Evolutionary conservation across 176 grass and related monocot species (phyloP).

Genomic region (Neostapfia colusana): DNA sequence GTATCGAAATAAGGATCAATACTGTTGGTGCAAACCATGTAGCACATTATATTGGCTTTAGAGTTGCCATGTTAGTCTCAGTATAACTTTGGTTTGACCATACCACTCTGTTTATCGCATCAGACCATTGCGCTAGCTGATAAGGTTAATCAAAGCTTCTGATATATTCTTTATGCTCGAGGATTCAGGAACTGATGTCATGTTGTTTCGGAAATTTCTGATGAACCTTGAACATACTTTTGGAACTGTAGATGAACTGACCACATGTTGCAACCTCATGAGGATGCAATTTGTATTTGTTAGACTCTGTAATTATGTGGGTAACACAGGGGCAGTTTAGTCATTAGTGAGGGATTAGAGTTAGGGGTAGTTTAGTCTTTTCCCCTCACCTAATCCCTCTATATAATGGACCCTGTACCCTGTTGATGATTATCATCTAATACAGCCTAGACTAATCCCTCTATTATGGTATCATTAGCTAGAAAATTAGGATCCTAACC

Average conservation of each 20-base stretch:
- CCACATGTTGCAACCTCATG: conserved; percentile 2
- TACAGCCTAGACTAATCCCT: too few species aligned
- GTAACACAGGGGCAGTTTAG: too few species aligned
- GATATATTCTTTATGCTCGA: background rate
- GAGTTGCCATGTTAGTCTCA: conserved; percentile 8
- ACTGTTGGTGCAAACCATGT: background rate
- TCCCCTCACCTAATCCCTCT: too few species aligned
- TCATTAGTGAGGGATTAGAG: too few species aligned
- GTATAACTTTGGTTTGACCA: background rate
- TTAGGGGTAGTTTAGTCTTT: too few species aligned
- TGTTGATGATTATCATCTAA: too few species aligned
- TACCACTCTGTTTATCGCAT: conserved; percentile 15
- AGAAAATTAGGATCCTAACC: too few species aligned
- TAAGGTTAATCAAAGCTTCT: background rate
- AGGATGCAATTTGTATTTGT: conserved; percentile 18
- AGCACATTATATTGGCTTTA: background rate
- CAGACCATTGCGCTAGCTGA: background rate
- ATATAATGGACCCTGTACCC: too few species aligned
- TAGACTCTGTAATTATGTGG: too few species aligned
- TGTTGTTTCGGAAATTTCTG: conserved; percentile 3
- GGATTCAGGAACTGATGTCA: background rate
- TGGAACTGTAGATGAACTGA: background rate
- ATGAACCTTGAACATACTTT: background rate
- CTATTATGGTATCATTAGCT: too few species aligned
- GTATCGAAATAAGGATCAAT: conserved; percentile 7